Evolutionary conservation across 805 yeast genomes (phyloP).

Genomic region (Lipomyces starkeyi): DNA sequence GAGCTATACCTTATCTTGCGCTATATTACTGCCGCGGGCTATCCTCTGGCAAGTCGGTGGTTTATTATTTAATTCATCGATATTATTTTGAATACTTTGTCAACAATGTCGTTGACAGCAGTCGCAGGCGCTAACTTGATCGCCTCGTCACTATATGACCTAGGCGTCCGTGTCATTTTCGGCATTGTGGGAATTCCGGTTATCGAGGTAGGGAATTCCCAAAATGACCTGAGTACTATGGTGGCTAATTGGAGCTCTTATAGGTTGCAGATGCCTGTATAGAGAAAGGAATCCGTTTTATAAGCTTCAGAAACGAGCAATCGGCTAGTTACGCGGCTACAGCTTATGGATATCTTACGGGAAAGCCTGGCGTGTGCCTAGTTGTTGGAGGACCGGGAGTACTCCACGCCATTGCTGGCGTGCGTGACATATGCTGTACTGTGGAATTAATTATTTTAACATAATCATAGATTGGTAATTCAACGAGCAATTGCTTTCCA

Average conservation of each 20-base stretch:
- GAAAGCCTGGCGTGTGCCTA: constrained; percentile 67
- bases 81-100: not conserved
- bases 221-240: not conserved
- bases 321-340: constrained; percentile 80
- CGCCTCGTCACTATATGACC: constrained; percentile 54
- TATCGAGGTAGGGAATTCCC: constrained; percentile 54
- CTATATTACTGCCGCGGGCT: too few relatives aligned
- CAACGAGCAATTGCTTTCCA: constrained; percentile 69
- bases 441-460: not conserved
- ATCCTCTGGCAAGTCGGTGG: too few relatives aligned
- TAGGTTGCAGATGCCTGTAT: constrained; percentile 62
- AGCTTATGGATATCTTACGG: constrained; percentile 68
- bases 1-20: too few relatives aligned
- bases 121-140: constrained; percentile 49
- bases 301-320: constrained; percentile 72
- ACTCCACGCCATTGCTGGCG: constrained; percentile 69
- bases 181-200: constrained; percentile 81
- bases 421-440: constrained; percentile 5
- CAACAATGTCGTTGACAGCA: constrained; percentile 18
- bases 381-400: constrained; percentile 82
- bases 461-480: constrained; percentile 54
- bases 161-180: constrained; percentile 64
- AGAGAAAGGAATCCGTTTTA: constrained; percentile 58
- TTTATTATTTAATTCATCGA: not conserved
- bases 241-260: not conserved